phyloP scores from a whole-genome alignment of 441 rosid species.

The Gossypium lobatum region DNA sequence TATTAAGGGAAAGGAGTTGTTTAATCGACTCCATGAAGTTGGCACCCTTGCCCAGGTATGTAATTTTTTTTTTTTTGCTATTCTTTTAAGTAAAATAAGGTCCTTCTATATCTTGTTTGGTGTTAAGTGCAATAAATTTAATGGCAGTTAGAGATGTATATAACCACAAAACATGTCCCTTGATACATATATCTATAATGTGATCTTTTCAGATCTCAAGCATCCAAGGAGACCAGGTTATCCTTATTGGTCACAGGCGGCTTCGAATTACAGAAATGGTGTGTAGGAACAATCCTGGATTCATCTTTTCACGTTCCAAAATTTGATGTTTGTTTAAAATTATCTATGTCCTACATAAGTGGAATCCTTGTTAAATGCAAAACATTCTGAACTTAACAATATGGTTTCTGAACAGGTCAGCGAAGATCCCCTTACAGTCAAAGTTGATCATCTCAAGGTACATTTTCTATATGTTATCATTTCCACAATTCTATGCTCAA shows the following conservation, averaged over 20 bases:
- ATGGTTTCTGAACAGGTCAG: constrained; percentile 53
- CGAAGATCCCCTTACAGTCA: constrained; percentile 92
- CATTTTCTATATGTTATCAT: constrained; percentile 9
- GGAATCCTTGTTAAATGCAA: constrained; percentile 8
- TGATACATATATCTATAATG: constrained; percentile 10
- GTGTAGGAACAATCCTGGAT: neutral
- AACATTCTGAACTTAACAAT: constrained; percentile 11
- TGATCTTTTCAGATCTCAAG: constrained; percentile 62
- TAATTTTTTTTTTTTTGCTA: constrained; percentile 10
- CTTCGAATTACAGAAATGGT: constrained; percentile 82
- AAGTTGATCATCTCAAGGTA: constrained; percentile 96
- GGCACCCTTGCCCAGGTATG: constrained; percentile 96
- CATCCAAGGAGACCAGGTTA: constrained; percentile 88
- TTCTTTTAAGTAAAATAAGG: neutral
- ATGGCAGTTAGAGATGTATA: neutral
- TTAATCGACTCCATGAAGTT: constrained; percentile 82
- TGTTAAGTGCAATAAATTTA: neutral
- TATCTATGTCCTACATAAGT: neutral
- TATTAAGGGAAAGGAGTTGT: constrained; percentile 82
- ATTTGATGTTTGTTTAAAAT: neutral
- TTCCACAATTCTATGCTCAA: neutral
- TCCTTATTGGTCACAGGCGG: constrained; percentile 89
- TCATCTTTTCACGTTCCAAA: neutral
- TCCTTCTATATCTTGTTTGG: neutral
- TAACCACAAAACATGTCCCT: neutral